These are phyloP conservation scores for Termitomyces sp. DNA, from an alignment of 768 basidiomycete species.

Conservation along the genomic window DNA sequence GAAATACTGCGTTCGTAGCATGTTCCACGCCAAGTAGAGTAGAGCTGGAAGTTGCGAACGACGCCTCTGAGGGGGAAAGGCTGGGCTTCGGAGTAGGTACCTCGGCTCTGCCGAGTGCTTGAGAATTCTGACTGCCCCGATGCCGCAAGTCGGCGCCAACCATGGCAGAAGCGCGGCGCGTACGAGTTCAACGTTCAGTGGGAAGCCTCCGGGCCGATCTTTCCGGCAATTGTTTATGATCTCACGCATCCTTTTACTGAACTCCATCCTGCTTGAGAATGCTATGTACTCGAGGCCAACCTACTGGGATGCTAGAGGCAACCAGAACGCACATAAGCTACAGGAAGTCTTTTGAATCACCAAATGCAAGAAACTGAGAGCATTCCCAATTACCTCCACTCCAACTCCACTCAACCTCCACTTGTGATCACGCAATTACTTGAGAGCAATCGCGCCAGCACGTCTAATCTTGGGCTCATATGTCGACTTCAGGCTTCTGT, in stretches of 20 bases:
- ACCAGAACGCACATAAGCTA: no score
- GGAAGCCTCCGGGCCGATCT: no score
- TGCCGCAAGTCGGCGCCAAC: not conserved
- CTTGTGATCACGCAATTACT: conserved; percentile 1
- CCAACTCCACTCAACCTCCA: no score
- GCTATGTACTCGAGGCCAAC: not conserved
- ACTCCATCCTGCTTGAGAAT: not conserved
- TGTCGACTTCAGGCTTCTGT: not conserved
- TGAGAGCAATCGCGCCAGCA: not conserved
- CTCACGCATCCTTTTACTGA: no score
- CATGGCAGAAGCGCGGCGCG: not conserved
- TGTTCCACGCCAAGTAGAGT: not conserved
- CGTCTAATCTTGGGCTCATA: not conserved
- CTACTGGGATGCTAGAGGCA: not conserved
- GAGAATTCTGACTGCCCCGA: not conserved
- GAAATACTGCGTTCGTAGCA: not conserved
- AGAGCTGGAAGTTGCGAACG: not conserved
- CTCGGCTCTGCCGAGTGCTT: not conserved
- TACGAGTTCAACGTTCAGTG: not conserved
- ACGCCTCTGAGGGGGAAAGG: not conserved
- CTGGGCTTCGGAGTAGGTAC: not conserved
- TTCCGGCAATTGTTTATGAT: no score
- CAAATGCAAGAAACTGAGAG: not conserved
- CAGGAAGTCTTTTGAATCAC: not conserved
- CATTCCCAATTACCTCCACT: not conserved